Conservation (phyloP, 768 basidiomycete species). For the Phanerochaete sordida region DNA sequence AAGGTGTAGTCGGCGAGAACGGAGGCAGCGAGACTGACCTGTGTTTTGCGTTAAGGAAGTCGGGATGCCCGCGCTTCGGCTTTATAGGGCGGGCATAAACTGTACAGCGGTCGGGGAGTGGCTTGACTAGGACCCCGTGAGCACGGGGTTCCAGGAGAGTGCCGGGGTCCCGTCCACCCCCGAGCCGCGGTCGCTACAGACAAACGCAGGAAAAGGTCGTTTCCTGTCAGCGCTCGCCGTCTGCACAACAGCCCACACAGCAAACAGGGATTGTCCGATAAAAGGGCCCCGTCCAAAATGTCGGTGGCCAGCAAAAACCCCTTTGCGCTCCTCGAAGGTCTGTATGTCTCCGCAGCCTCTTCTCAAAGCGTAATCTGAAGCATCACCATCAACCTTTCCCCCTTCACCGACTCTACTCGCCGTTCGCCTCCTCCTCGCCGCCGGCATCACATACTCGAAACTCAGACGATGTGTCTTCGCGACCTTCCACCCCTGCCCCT, state of each 20-base stretch:
- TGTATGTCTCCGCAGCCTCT: constrained; percentile 1
- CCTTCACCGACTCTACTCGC: constrained; percentile 5
- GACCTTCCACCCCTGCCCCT: constrained; percentile 39
- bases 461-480: constrained; percentile 41
- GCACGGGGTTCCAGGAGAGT: constrained; percentile 16
- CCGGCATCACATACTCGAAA: background rate
- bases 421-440: constrained; percentile 9
- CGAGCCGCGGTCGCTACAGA: constrained; percentile 2
- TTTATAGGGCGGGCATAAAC: constrained; percentile 25
- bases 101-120: constrained; percentile 29
- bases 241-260: constrained; percentile 17
- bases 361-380: background rate
- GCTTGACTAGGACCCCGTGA: constrained; percentile 24
- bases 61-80: background rate
- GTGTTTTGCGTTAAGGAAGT: constrained; percentile 51
- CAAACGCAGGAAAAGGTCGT: constrained; percentile 13
- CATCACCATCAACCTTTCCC: constrained; percentile 4
- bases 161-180: constrained; percentile 15
- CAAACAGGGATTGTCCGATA: constrained; percentile 27
- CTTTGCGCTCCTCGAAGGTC: constrained; percentile 80
- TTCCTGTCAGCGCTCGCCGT: constrained; percentile 9
- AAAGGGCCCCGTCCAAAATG: constrained; percentile 73
- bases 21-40: constrained; percentile 41
- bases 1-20: background rate
- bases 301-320: constrained; percentile 90